These are phyloP conservation scores for Chimonanthus praecox DNA, from an alignment of 164 flowering plant species.

Conservation along the genomic window DNA sequence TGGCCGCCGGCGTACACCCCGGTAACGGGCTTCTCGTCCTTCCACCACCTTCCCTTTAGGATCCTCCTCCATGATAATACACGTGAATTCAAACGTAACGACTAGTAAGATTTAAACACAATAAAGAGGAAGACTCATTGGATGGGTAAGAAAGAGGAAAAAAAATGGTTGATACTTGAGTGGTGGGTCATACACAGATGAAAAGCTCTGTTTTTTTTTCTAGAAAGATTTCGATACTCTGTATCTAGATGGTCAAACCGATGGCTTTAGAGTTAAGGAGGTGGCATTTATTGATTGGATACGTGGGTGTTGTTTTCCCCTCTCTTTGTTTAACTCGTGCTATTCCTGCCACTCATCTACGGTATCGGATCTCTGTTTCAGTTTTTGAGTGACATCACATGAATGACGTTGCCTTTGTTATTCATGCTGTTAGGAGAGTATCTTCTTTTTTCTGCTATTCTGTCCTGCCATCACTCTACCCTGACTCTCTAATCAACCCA, in stretches of 20 bases:
- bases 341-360: not conserved
- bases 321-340: not conserved
- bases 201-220: not conserved
- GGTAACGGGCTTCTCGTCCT: conserved; percentile 8
- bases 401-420: not conserved
- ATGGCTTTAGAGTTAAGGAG: not conserved
- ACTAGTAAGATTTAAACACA: not conserved
- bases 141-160: not conserved
- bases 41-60: conserved; percentile 1
- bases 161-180: not conserved
- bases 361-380: not conserved
- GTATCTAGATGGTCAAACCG: conserved; percentile 1
- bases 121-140: not conserved
- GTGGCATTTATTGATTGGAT: not conserved
- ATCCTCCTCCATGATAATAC: not conserved
- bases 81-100: not conserved
- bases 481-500: no score
- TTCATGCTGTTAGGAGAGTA: not conserved
- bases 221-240: not conserved
- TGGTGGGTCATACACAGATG: not conserved
- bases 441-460: not conserved
- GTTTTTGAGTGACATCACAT: not conserved
- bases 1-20: conserved; percentile 11
- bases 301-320: not conserved
- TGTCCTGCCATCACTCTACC: not conserved